Conservation (phyloP, 208 protist species). For the Trypanosoma rangeli region DNA sequence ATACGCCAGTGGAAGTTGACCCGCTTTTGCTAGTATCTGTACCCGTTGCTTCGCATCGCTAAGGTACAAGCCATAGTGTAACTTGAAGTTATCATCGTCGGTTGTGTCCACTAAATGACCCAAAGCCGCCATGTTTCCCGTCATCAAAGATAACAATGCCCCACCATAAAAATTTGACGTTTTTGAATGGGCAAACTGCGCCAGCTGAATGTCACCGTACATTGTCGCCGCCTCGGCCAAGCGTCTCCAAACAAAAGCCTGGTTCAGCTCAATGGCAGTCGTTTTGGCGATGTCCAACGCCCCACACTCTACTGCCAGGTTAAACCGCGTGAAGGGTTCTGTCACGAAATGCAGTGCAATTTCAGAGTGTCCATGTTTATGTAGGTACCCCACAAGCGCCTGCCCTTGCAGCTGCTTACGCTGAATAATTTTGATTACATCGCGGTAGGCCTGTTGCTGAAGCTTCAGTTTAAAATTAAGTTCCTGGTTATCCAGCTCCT, state of each 20-base stretch:
- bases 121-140: conserved; percentile 95
- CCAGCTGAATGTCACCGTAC: conserved; percentile 96
- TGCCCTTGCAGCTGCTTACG: conserved; percentile 93
- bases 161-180: conserved; percentile 93
- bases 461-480: conserved; percentile 97
- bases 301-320: conserved; percentile 98
- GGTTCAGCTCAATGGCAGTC: conserved; percentile 91
- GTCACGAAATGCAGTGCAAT: conserved; percentile 98
- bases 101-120: conserved; percentile 91
- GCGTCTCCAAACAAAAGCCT: conserved; percentile 89
- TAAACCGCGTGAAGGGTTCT: conserved; percentile 96
- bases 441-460: conserved; percentile 87
- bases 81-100: conserved; percentile 73
- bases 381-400: conserved; percentile 98
- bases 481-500: conserved; percentile 94
- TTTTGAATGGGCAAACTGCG: conserved; percentile 95
- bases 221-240: conserved; percentile 92
- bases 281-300: conserved; percentile 94
- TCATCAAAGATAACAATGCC: conserved; percentile 95
- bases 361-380: conserved; percentile 97
- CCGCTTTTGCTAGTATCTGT: conserved; percentile 65
- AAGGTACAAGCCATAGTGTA: conserved; percentile 95
- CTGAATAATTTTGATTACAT: conserved; percentile 95
- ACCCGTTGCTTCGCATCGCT: conserved; percentile 90
- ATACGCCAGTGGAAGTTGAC: conserved; percentile 90